Base-by-base conservation (phyloP, 1,139 yeast genomes). In the Arxiozyma telluris region DNA sequence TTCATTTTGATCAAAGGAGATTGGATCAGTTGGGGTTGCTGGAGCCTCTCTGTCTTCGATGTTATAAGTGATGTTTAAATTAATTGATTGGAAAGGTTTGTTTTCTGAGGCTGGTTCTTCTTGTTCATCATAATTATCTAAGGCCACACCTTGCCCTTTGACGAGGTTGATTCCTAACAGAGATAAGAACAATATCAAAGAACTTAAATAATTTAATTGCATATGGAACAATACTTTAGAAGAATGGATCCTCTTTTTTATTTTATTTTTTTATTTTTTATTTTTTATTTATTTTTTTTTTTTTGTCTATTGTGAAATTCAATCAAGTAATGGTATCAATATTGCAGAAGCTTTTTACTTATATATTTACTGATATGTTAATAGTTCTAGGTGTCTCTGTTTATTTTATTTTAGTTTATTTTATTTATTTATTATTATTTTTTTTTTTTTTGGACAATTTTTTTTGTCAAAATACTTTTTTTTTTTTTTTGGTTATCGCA, bases 21-120 rank as follows among this genome's bases (percentile, higher is more conserved):
- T 22, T 39, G 38, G 38, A 20, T 46, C 39, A 50, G 15, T n/a
- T 17, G 34, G 9, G 8, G 34, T n/a, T 23, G 27, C 18, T 21
- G 49, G 44, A 20, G 30, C 23, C 17, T 38, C 44, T 30, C 23
- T 50, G 23, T 50, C 79, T 45, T 69, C 64, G 53, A 80, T 69
- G 20, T 61, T 54, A 61, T 79, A 81, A 50, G 69, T 71, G 49
- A 78, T 71, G 39, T 68, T 62, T 55, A 78, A 71, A 46, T 74
- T 67, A 59, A 74, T 50, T 20, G 51, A 63, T 39, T 68, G 64
- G 15, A 17, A 38, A 20, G 30, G 21, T 27, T 7, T 41, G 12
- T 46, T 17, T 21, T 5, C 3, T 9, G 44, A 39, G 22, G 4
- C 22, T 17, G 15, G 11, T 6, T 25, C 17, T 4, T 44, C 47